phyloP scores from a whole-genome alignment of 2,329 filamentous ascomycete genomes.

The Microcyclosporella mali region DNA sequence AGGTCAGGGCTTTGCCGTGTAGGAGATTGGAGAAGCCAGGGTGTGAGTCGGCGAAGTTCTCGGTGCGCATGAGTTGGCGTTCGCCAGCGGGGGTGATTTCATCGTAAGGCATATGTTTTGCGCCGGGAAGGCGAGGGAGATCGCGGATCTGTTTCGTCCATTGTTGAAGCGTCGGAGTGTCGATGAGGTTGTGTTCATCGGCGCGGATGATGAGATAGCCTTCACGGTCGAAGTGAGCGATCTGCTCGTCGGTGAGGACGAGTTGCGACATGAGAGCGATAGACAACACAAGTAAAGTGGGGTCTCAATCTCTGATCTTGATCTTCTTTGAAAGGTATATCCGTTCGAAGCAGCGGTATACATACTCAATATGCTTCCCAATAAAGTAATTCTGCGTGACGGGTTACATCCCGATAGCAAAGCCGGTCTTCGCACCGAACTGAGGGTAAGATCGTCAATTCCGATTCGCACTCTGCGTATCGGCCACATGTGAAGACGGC shows the following conservation, averaged over 20 bases:
- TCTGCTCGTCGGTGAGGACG: conserved; percentile 18
- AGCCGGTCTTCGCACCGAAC: neutral
- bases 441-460: too few species aligned
- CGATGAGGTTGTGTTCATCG: conserved; percentile 18
- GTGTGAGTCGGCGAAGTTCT: conserved; percentile 26
- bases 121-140: conserved; percentile 17
- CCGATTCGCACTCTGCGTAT: too few species aligned
- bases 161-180: conserved; percentile 14
- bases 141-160: conserved; percentile 22
- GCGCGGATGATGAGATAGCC: conserved; percentile 21
- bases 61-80: conserved; percentile 24
- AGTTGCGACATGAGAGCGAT: conserved; percentile 19
- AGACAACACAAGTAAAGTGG: too few species aligned
- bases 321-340: too few species aligned
- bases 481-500: neutral
- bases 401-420: too few species aligned
- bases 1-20: conserved; percentile 29
- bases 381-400: too few species aligned
- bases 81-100: conserved; percentile 19
- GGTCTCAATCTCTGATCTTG: neutral
- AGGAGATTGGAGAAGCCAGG: conserved; percentile 33
- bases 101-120: conserved; percentile 28
- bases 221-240: conserved; percentile 19
- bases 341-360: too few species aligned
- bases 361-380: too few species aligned